Percentiles rank a stretch among this genome's conserved stretches.
These are phyloP conservation scores for Trametopsis cervina DNA, from an alignment of 768 basidiomycete genomes.

Conservation along the genomic window DNA sequence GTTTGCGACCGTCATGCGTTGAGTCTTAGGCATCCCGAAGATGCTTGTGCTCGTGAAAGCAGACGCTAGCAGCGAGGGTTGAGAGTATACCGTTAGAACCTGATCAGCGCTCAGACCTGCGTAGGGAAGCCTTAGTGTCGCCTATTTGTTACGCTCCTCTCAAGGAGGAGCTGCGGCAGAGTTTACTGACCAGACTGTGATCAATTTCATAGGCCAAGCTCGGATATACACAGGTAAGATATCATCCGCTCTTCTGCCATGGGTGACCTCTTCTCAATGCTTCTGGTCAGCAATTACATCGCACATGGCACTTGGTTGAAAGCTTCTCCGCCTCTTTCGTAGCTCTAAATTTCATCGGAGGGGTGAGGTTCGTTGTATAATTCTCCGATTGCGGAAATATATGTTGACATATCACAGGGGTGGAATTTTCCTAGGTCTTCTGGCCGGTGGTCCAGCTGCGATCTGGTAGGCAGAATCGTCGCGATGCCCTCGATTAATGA, in stretches of 20 bases:
- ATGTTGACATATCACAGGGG: constrained; percentile 38
- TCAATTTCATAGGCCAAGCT: constrained; percentile 48
- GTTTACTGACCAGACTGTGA: constrained; percentile 43
- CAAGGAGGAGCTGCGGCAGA: constrained; percentile 30
- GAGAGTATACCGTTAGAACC: constrained; percentile 98
- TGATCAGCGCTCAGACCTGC: constrained; percentile 97
- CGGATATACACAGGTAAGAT: constrained; percentile 75
- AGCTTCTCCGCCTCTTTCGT: constrained; percentile 86
- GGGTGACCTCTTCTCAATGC: no score
- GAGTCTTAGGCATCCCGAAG: background rate
- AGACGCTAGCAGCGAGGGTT: constrained; percentile 50
- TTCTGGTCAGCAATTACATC: constrained; percentile 70
- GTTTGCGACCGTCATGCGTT: constrained; percentile 23
- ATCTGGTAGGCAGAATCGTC: constrained; percentile 61
- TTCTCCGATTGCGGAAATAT: background rate
- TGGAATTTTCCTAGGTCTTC: constrained; percentile 71
- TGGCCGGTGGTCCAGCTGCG: constrained; percentile 83
- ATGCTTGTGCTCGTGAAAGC: constrained; percentile 9
- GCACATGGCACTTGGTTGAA: constrained; percentile 77
- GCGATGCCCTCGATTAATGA: no score
- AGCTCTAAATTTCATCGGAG: constrained; percentile 87
- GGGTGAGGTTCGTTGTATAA: constrained; percentile 55
- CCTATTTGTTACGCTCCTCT: constrained; percentile 35
- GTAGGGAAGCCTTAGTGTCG: constrained; percentile 89
- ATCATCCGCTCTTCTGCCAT: no score